Percentiles rank a stretch among this genome's conserved stretches.
These are phyloP conservation scores for Zasmidium cellare DNA, from an alignment of 2,329 filamentous ascomycete species.

Conservation along the genomic window DNA sequence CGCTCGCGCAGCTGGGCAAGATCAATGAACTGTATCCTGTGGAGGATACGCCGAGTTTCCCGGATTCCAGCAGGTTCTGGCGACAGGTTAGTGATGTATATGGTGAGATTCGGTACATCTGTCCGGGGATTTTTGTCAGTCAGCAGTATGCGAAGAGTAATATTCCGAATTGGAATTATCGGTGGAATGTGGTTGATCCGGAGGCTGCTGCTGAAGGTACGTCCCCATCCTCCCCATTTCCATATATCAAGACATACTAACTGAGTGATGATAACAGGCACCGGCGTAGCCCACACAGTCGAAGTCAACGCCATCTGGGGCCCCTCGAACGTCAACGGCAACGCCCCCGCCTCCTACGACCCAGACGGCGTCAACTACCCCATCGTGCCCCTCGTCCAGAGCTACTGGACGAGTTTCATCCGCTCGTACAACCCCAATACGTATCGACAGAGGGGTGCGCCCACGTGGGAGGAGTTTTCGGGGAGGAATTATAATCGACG, in stretches of 20 bases:
- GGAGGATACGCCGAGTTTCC: constrained; percentile 45
- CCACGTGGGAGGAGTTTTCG: constrained; percentile 54
- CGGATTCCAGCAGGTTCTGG: constrained; percentile 57
- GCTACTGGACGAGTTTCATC: constrained; percentile 76
- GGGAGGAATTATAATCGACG: constrained; percentile 30
- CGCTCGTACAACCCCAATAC: constrained; percentile 65
- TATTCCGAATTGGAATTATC: constrained; percentile 64
- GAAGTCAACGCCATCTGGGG: constrained; percentile 70
- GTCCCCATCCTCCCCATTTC: too few species aligned
- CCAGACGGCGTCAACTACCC: constrained; percentile 53
- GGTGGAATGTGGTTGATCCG: constrained; percentile 66
- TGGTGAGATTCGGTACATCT: constrained; percentile 66
- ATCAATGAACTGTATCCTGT: constrained; percentile 61
- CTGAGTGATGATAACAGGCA: too few species aligned
- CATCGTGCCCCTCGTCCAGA: constrained; percentile 63
- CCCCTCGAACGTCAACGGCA: constrained; percentile 53
- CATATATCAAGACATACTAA: too few species aligned
- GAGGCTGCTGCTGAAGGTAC: constrained; percentile 45
- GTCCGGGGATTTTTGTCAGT: constrained; percentile 60
- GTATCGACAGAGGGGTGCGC: constrained; percentile 46
- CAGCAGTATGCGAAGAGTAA: constrained; percentile 41
- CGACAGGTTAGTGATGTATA: constrained; percentile 59
- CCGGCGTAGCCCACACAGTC: constrained; percentile 68
- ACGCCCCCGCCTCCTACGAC: constrained; percentile 57
- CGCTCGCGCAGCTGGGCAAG: constrained; percentile 48